Evolutionary conservation across 768 basidiomycete genomes (phyloP), one percentile per base, ranked within the genome.

Genomic region (Xerocomellus intermedius): DNA sequence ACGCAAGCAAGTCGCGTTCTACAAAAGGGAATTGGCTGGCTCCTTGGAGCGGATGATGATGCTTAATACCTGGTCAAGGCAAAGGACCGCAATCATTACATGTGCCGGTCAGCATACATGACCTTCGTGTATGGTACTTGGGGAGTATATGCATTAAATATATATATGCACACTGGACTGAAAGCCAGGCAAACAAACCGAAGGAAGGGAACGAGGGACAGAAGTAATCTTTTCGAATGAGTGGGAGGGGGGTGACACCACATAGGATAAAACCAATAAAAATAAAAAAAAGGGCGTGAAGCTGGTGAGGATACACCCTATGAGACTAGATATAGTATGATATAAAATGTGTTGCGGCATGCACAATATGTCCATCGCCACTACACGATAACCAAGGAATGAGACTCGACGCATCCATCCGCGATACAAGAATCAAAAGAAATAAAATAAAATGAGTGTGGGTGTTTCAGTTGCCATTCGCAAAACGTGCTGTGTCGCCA

Each of bases 21-120:
- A 39, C 89, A 91, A 36, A 87, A 88, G 64, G 96, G 96, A 8
- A 91, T 98, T 49, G 95, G 95, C 28, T 98, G 96, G 96, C 77
- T 98, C 28, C 85, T 98, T 54, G 96, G 96, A 39, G 89, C 85
- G 13, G 94, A 94, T 56, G 87, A 85, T 28, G 59, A 58, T 39
- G 48, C 36, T 38, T 60, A 32, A 56, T 28, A 24, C 28, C 21
- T 42, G 17, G n/a, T 32, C 24, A 32, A n/a, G 38, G 50, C 7
- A 42, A 47, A 24, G 52, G 37, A 48, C 41, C 41, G 17, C 50
- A 43, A 38, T 41, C 51, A 58, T 60, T 63, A 61, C 56, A 57
- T 56, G 50, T 55, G 41, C 48, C 32, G 35, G 19, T 56, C 47
- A 56, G 56, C 57, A 63, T 57, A 60, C 57, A 55, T 48, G 44